Percentiles rank a stretch among this genome's conserved stretches.
Evolutionary conservation across 169 alveolate species (phyloP).

Genomic region (Cryptosporidium felis): DNA sequence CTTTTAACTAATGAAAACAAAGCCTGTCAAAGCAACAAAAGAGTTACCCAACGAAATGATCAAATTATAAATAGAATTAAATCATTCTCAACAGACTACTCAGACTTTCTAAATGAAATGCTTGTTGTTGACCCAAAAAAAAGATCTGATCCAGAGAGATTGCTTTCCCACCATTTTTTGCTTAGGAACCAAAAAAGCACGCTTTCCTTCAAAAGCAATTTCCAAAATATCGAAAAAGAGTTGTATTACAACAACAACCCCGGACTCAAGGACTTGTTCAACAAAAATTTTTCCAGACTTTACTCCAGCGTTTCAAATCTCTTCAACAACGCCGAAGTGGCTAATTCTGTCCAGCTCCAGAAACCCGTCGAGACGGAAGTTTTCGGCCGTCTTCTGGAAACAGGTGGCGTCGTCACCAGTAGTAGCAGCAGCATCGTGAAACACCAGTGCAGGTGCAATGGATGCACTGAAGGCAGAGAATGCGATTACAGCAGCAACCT

Average conservation of each 20-base stretch:
- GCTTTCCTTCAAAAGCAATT: neutral
- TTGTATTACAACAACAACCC: slow-evolving; percentile 15
- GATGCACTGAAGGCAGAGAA: no score
- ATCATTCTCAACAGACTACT: slow-evolving; percentile 14
- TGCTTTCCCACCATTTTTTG: slow-evolving; percentile 22
- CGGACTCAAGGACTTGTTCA: no score
- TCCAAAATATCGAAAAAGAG: slow-evolving; percentile 56
- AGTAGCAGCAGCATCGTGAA: no score
- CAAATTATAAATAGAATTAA: slow-evolving; percentile 2
- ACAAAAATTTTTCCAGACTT: no score
- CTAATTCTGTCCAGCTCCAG: no score
- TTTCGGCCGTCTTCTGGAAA: no score
- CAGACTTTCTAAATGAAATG: slow-evolving; percentile 33
- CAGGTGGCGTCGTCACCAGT: no score
- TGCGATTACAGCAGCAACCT: no score
- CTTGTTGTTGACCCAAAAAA: neutral
- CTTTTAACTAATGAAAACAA: neutral
- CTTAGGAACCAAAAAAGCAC: neutral
- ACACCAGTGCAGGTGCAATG: no score
- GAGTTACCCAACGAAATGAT: neutral
- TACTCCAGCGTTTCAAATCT: no score
- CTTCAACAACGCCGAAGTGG: no score
- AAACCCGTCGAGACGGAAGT: no score
- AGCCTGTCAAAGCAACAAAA: neutral
- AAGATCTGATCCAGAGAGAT: neutral